phyloP scores from a whole-genome alignment of 176 grass and related monocot species.

The Pontederia paniculata region DNA sequence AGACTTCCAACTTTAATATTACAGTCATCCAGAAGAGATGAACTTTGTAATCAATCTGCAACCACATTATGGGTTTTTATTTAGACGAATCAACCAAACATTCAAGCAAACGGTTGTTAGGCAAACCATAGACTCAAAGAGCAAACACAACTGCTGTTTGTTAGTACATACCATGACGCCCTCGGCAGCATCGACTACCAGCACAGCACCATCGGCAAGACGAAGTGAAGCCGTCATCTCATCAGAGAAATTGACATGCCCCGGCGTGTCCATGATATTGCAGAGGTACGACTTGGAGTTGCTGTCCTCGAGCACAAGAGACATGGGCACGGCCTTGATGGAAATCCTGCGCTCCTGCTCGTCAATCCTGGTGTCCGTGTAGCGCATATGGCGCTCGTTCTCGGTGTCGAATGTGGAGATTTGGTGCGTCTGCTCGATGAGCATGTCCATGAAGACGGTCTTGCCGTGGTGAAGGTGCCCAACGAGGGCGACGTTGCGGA shows the following conservation, averaged over 20 bases:
- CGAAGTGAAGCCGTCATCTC: slow-evolving; percentile 89
- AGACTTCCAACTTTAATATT: too few relatives aligned
- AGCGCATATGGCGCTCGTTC: slow-evolving; percentile 71
- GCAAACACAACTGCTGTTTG: not conserved
- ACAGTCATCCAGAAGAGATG: too few relatives aligned
- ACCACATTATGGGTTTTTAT: too few relatives aligned
- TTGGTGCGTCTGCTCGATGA: slow-evolving; percentile 96
- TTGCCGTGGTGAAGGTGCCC: slow-evolving; percentile 97
- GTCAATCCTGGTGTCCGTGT: slow-evolving; percentile 83
- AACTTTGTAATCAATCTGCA: too few relatives aligned
- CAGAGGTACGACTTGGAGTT: slow-evolving; percentile 90
- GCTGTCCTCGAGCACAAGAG: slow-evolving; percentile 80
- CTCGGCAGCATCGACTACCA: slow-evolving; percentile 91
- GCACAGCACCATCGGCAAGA: slow-evolving; percentile 76
- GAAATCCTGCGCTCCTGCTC: slow-evolving; percentile 94
- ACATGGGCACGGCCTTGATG: slow-evolving; percentile 97
- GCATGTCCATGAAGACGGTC: slow-evolving; percentile 98
- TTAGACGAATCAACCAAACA: too few relatives aligned
- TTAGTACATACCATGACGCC: slow-evolving; percentile 67
- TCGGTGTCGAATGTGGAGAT: slow-evolving; percentile 70
- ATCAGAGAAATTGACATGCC: slow-evolving; percentile 95
- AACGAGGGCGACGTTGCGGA: slow-evolving; percentile 70
- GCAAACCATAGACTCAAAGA: not conserved
- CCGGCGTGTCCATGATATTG: slow-evolving; percentile 95
- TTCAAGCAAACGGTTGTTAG: too few relatives aligned